Percentiles rank a stretch among this genome's conserved stretches.
Evolutionary conservation across 306 rosid species (phyloP).

Genomic region (Citrullus colocynthis): DNA sequence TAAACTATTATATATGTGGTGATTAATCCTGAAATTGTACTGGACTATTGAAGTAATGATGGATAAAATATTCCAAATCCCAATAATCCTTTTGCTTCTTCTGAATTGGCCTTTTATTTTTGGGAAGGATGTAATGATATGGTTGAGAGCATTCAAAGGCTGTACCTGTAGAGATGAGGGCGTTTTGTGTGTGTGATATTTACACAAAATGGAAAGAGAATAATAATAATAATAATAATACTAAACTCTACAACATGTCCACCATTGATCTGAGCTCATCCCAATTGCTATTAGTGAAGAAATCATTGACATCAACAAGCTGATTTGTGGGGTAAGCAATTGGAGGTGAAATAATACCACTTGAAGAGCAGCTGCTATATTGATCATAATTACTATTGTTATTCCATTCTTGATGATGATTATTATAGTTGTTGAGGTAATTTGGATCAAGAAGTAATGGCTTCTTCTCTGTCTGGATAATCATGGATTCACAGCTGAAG

Average conservation of each 20-base stretch:
- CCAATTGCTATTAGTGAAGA: slow-evolving; percentile 7
- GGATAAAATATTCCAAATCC: not conserved
- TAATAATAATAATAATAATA: too few species aligned
- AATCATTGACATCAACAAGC: not conserved
- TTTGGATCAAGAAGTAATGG: slow-evolving; percentile 3
- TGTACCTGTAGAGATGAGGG: too few species aligned
- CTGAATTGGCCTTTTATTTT: not conserved
- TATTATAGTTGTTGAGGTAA: not conserved
- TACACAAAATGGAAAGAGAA: not conserved
- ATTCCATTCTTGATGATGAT: not conserved
- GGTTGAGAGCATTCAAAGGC: too few species aligned
- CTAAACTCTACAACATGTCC: not conserved
- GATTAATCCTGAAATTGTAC: too few species aligned
- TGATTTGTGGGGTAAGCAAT: not conserved
- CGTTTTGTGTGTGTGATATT: too few species aligned
- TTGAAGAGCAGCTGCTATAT: not conserved
- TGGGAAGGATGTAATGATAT: not conserved
- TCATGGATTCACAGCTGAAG: not conserved
- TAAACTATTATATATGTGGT: not conserved
- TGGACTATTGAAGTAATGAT: too few species aligned
- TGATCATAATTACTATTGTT: not conserved
- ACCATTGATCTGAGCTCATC: slow-evolving; percentile 9
- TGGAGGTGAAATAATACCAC: not conserved
- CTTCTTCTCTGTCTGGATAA: slow-evolving; percentile 28
- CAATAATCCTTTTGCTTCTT: not conserved